Base-by-base conservation (phyloP, 2,329 filamentous ascomycete genomes). In the Monosporascus sp. region DNA sequence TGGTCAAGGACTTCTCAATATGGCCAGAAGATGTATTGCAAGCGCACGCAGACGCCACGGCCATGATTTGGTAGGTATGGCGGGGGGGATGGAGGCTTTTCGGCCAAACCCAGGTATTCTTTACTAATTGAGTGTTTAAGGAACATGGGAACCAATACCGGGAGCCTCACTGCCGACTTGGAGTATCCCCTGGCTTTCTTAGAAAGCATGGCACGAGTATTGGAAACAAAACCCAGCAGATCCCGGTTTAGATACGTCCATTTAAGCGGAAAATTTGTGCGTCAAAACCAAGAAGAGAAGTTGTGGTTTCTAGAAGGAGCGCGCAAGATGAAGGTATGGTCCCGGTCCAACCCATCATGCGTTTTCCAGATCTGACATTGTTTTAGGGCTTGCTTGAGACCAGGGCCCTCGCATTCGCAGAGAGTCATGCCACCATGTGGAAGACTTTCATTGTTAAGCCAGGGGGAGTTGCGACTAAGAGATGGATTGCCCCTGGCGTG, bases 201-300 rank as follows among this genome's bases (percentile, higher is more conserved):
- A 37, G 51, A 58, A 41, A 51, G 50, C 38, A 63, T 64, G 54
- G 50, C 20, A 25, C 57, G 53, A 24, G 54, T 59, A 6, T 18
- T 62, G 41, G 50, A 57, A 49, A 50, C 56, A 2, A 49, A 46
- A 24, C 48, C 50, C 4, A 8, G 38, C 2, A 48, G 58, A 27
- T 41, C 54, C 0, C 58, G 11, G 2, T 70, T 71, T 25, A 59
- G 60, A 39, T 68, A 62, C 37, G 58, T 71, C 3, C 67, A 67
- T 38, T 53, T 71, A 5, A 70, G 68, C 39, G 69, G 69, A 2
- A 66, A 62, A 15, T 69, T 67, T 31, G 68, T 69, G 1, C 55
- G 60, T 11, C 66, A 64, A 18, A 58, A 71, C 18, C 69, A 71
- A 50, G 60, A 68, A 6, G 51, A 58, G 20, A 65, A 54, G 25